phyloP scores from a whole-genome alignment of 129 eudicot genomes.

The Lonicera japonica region DNA sequence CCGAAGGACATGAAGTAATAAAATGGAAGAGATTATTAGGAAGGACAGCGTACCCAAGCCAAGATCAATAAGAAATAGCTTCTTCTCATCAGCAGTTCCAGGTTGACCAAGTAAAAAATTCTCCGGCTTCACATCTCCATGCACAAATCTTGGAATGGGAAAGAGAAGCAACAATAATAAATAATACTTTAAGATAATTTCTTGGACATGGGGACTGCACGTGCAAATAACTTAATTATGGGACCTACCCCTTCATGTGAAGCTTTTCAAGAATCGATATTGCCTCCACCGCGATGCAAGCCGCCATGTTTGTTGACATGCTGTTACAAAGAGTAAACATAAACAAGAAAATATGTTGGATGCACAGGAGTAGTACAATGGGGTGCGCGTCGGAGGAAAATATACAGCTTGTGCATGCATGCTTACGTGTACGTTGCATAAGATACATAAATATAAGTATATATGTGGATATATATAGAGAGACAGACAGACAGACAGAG shows the following conservation, averaged over 20 bases:
- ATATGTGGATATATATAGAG: too few relatives aligned
- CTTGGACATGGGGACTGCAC: neutral
- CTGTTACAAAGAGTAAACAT: slow-evolving; percentile 33
- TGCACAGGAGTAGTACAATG: neutral
- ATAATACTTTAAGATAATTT: slow-evolving; percentile 4
- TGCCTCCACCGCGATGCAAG: slow-evolving; percentile 99
- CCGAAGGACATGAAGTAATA: neutral
- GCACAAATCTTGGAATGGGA: slow-evolving; percentile 63
- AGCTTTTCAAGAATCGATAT: slow-evolving; percentile 98
- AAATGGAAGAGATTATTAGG: neutral
- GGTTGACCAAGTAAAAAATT: slow-evolving; percentile 97
- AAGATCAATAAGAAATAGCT: slow-evolving; percentile 93
- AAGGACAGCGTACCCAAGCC: slow-evolving; percentile 68
- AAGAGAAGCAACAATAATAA: neutral
- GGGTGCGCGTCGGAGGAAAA: neutral
- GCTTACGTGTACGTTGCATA: neutral
- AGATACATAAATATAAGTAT: too few relatives aligned
- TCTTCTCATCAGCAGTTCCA: slow-evolving; percentile 86
- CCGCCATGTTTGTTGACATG: slow-evolving; percentile 93
- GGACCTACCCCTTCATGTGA: slow-evolving; percentile 77
- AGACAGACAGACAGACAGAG: too few relatives aligned
- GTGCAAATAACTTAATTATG: neutral
- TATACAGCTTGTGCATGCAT: neutral
- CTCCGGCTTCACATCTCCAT: slow-evolving; percentile 99
- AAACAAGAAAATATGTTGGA: slow-evolving; percentile 3